A percentile compares a stretch with the other conserved stretches of the same genome.
Conservation (phyloP, 805 yeast species). For the Saccharomycopsis fodiens region DNA sequence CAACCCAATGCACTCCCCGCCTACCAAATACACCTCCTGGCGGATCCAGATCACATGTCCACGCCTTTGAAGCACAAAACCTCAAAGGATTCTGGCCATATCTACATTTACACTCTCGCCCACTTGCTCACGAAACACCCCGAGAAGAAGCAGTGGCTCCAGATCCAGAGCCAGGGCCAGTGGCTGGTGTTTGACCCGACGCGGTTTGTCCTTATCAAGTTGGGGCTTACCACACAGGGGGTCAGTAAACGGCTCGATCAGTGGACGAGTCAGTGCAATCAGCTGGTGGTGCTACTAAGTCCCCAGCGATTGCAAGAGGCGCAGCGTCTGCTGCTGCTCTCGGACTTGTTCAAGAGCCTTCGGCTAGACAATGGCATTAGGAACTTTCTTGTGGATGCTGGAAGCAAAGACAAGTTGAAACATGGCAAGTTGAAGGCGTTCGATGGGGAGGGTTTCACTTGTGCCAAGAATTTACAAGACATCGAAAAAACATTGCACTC, state of each 20-base stretch:
- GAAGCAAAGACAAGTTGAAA: neutral
- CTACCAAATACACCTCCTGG: neutral
- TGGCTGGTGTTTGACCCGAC: conserved; percentile 30
- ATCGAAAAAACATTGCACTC: conserved; percentile 39
- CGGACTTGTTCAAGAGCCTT: neutral
- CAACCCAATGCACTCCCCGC: neutral
- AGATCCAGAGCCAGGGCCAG: conserved; percentile 30
- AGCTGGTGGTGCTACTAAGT: conserved; percentile 33
- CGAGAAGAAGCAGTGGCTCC: conserved; percentile 30
- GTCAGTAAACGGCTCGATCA: conserved; percentile 38
- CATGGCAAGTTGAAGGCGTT: conserved; percentile 22
- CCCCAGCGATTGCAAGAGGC: conserved; percentile 26
- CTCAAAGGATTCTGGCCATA: conserved; percentile 33
- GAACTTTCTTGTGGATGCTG: neutral
- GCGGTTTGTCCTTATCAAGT: conserved; percentile 37
- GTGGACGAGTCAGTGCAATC: conserved; percentile 47
- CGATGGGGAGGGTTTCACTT: conserved; percentile 31
- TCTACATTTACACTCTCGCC: conserved; percentile 43
- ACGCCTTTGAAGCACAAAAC: too few relatives aligned
- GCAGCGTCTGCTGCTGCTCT: neutral
- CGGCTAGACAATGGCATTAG: neutral
- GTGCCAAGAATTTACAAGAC: conserved; percentile 25
- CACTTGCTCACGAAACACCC: conserved; percentile 30
- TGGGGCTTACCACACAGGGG: conserved; percentile 46
- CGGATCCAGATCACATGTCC: neutral